Evolutionary conservation across 2,329 filamentous ascomycete genomes (phyloP).

Genomic region (Truncatella angustata): DNA sequence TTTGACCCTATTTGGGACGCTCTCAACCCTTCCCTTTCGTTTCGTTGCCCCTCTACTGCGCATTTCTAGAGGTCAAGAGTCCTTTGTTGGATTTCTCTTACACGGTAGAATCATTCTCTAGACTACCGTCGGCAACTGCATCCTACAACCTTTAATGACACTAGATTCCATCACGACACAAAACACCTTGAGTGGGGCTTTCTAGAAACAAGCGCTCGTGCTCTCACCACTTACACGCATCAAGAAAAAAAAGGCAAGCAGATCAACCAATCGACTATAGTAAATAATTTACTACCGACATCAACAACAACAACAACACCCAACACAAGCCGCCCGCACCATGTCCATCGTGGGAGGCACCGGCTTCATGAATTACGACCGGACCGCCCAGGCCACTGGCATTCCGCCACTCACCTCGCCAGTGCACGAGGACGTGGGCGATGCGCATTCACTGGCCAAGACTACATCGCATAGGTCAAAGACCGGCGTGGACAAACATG

Average conservation of each 20-base stretch:
- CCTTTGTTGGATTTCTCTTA: constrained; percentile 1
- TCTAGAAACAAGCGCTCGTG: no score
- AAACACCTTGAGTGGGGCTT: not conserved
- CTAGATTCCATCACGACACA: not conserved
- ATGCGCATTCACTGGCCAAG: constrained; percentile 17
- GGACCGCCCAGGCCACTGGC: constrained; percentile 42
- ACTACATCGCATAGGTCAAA: not conserved
- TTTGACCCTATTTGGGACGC: not conserved
- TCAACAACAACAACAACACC: not conserved
- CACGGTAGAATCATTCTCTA: no score
- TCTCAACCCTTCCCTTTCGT: not conserved
- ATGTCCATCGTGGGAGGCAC: constrained; percentile 42
- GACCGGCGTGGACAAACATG: constrained; percentile 34
- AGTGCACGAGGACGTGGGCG: constrained; percentile 22
- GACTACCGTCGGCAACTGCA: not conserved
- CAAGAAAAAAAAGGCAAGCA: no score
- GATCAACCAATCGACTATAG: no score
- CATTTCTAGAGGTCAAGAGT: not conserved
- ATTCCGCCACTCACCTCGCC: constrained; percentile 30
- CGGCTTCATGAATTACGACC: constrained; percentile 48
- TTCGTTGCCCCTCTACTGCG: not conserved
- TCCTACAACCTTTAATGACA: no score
- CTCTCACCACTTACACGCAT: no score
- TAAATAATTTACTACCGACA: not conserved
- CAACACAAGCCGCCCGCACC: constrained; percentile 4